Base-by-base conservation (phyloP, 306 rosid species). In the Dalbergia cultrata region DNA sequence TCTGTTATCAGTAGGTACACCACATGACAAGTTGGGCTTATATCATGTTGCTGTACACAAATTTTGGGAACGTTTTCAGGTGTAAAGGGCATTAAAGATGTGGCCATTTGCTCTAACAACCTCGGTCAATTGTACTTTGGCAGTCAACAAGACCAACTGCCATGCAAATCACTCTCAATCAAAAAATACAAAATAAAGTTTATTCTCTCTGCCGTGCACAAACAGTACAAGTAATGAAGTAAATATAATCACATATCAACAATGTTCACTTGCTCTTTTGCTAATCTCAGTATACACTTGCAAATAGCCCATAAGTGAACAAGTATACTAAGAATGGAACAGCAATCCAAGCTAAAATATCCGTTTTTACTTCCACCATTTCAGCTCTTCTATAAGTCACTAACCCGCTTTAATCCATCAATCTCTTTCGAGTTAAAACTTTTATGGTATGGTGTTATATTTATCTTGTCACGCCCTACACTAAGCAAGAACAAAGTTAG, bases 101-200 rank as follows among this genome's bases (percentile, higher is more conserved):
- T 18, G 41, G 18, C 13, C 63, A 14, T 22, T 21, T 75, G 21
- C 61, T 61, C 63, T 47, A 79, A 70, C 71, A 18, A 49, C 41
- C 83, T 79, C 65, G 10, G 54, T 52, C 73, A 49, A 17, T 64
- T 62, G 80, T 76, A 35, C 75, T 70, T 33, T 44, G 14, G 70
- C 71, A 47, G 82, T 79, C 83, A 79, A 79, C 82, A 79, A 69
- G 63, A 49, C 63, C 37, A 69, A 69, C 77, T 70, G 71, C 71
- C 77, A 47, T 44, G 67, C 13, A 13, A 26, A 26, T 22, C 69
- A 74, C 21, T 21, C 11, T 10, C 31, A 33, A 45, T n/a, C 7
- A 17, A 6, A 9, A 14, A 59, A 19, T 39, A 14, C 12, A 56
- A 35, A 67, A 54, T 6, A 71, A 59, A 65, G 26, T 60, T 17